A percentile compares a stretch with the other conserved stretches of the same genome.
Evolutionary conservation across 176 grass and related monocot species (phyloP).

Genomic region (Phoenix dactylifera): DNA sequence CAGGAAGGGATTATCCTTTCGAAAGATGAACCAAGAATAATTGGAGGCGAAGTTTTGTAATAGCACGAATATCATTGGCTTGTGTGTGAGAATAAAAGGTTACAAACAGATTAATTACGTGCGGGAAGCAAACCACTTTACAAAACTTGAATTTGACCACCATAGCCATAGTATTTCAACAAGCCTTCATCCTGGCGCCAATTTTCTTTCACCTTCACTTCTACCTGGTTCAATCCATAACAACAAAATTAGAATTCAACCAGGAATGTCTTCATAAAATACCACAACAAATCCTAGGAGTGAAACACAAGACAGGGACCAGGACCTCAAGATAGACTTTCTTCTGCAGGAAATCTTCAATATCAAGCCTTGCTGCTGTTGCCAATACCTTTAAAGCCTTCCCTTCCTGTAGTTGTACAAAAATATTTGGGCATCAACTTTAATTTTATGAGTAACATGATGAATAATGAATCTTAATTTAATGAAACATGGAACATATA

Average conservation of each 20-base stretch:
- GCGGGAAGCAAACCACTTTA: slow-evolving; percentile 15
- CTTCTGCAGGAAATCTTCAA: slow-evolving; percentile 97
- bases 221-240: slow-evolving; percentile 39
- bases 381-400: slow-evolving; percentile 87
- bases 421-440: background rate
- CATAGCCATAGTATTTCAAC: slow-evolving; percentile 79
- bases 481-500: background rate
- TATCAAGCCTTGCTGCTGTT: slow-evolving; percentile 90
- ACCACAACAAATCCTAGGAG: background rate
- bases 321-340: slow-evolving; percentile 92
- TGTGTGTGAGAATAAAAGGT: too few species aligned
- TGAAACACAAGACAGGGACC: background rate
- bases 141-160: slow-evolving; percentile 61
- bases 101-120: too few species aligned
- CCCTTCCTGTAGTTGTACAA: slow-evolving; percentile 43
- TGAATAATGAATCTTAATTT: background rate
- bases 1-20: too few species aligned
- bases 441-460: background rate
- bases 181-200: slow-evolving; percentile 85
- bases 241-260: slow-evolving; percentile 9
- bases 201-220: slow-evolving; percentile 86
- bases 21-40: too few species aligned
- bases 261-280: background rate
- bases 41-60: too few species aligned
- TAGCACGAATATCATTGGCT: too few species aligned